Base-by-base conservation (phyloP, 2,329 filamentous ascomycete genomes). In the Aspergillus sp. region DNA sequence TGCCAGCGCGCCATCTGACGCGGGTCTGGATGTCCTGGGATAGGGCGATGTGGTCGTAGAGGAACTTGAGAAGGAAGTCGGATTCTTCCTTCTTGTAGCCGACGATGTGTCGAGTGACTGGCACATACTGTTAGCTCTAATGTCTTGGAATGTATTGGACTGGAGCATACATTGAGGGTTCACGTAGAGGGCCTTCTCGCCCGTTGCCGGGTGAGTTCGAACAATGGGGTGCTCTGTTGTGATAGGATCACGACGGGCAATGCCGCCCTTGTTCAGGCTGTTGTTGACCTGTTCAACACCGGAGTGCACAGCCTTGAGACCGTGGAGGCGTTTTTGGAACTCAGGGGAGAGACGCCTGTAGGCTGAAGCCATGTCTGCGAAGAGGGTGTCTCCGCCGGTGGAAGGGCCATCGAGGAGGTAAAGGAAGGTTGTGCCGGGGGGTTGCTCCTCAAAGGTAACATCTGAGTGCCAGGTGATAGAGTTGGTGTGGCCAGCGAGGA, bases 381-480 rank as follows among this genome's bases (percentile, higher is more conserved):
- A 96, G 3, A 96, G 78, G 0, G 92, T 96, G 70, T 96, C 92
- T 48, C 92, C 93, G 37, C 92, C 92, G 0, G 85, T 87, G 40
- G 84, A 81, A 1, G 92, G 92, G 45, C 85, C 87, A 70, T 96
- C 91, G n/a, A 97, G 83, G 50, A 92, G 82, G 70, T 96, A 96
- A 37, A 96, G 76, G 76, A 96, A 96, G 0, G 93, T 96, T 0
- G 91, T 96, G 31, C 91, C 91, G 0, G 93, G 91, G 1, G 93
- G 91, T 76, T 97, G 92, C 64, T 84, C 79, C 78, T 96, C 93
- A 70, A 96, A 96, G 0, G 89, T 90, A 1, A 96, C 88, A 65
- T 96, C 92, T 0, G 87, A 90, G 77, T 96, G 92, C 91, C 91
- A 96, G 7, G 90, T 90, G 1, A 96, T 87, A 1, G 88, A 90